A percentile compares a stretch with the other conserved stretches of the same genome.
Conservation (phyloP, 805 yeast genomes). For the Clavispora carvajalis region DNA sequence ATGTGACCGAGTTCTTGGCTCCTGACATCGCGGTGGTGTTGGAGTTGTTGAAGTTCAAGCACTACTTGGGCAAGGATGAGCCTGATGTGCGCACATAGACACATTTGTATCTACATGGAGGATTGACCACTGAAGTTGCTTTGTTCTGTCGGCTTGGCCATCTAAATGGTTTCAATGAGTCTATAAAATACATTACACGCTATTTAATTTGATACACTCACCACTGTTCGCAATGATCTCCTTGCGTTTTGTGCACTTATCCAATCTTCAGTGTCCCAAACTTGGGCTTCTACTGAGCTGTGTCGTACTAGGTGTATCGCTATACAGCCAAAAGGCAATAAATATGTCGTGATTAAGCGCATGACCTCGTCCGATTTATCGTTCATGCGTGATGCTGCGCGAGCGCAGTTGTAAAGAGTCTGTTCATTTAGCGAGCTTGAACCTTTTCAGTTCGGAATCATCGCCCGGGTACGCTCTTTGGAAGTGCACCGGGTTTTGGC, state of each 20-base stretch:
- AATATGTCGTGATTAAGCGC: background rate
- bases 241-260: no score
- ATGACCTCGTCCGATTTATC: background rate
- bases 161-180: no score
- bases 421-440: conserved; percentile 1
- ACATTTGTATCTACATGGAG: no score
- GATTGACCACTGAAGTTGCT: no score
- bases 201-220: no score
- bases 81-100: conserved; percentile 88
- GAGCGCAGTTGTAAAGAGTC: background rate
- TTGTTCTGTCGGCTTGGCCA: no score
- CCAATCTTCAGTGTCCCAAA: no score
- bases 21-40: conserved; percentile 60
- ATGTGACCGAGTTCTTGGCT: conserved; percentile 65
- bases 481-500: conserved; percentile 9
- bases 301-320: background rate
- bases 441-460: conserved; percentile 10
- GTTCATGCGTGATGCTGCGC: background rate
- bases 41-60: conserved; percentile 63
- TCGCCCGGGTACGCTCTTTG: conserved; percentile 9
- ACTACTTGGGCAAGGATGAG: conserved; percentile 70
- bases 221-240: no score
- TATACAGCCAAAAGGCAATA: background rate
- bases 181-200: no score
- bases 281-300: no score